phyloP scores from a whole-genome alignment of 2,329 filamentous ascomycete species.

The Colletotrichum sp. region DNA sequence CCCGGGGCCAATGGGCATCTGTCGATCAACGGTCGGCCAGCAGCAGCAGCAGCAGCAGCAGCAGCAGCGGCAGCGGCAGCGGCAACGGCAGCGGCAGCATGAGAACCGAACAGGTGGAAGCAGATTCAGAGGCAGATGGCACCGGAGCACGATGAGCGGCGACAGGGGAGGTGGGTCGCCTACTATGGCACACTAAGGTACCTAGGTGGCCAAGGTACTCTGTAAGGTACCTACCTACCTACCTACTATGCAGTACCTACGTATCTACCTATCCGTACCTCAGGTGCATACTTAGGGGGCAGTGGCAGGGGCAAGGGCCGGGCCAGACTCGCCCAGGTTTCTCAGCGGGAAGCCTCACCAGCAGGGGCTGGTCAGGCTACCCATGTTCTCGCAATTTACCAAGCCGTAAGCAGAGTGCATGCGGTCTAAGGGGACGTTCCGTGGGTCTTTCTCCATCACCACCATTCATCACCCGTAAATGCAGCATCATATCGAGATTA shows the following conservation, averaged over 20 bases:
- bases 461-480: neutral
- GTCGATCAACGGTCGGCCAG: conserved; percentile 16
- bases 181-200: too few relatives aligned
- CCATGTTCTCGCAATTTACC: neutral
- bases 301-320: neutral
- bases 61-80: neutral
- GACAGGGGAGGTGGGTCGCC: neutral
- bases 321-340: neutral
- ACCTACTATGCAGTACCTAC: too few relatives aligned
- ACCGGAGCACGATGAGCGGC: neutral
- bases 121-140: neutral
- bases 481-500: conserved; percentile 9
- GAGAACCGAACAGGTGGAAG: neutral
- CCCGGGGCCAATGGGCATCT: conserved; percentile 6
- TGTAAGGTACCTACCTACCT: too few relatives aligned
- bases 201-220: too few relatives aligned
- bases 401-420: conserved; percentile 2
- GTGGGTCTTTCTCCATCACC: neutral
- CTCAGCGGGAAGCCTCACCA: neutral
- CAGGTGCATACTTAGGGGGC: too few relatives aligned
- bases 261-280: too few relatives aligned
- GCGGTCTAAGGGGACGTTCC: neutral
- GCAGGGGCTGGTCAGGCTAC: neutral
- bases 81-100: neutral
- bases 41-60: neutral